Evolutionary conservation across 2,329 filamentous ascomycete species (phyloP), one percentile per base, ranked within the genome.

Genomic region (Penicillium sp.): DNA sequence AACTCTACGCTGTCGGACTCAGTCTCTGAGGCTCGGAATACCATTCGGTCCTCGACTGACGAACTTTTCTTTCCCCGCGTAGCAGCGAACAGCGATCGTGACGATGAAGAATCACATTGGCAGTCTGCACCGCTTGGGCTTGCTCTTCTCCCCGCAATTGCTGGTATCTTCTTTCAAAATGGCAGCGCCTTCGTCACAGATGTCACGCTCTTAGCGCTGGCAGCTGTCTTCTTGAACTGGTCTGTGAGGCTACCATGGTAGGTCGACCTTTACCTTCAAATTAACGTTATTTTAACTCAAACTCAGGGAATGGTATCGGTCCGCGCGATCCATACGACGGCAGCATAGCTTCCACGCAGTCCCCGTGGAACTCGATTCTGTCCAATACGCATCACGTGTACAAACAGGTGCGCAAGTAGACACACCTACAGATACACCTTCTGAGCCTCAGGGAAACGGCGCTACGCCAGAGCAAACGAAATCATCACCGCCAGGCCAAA

Each of bases 171-270:
- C 60, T 96, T 97, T 74, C 86, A 91, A 64, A 91, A 96, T 79
- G 94, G 94, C 13, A 90, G 89, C 69, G 86, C 90, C 0, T 84
- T 97, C 64, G 87, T 93, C 58, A 97, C 93, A 0, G 94, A 98
- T 76, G 79, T 96, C 30, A 90, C 95, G 69, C 82, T 98, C 38
- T 79, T 98, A 35, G 88, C 86, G 3, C 78, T 98, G 64, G 91
- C 91, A 2, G 91, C 90, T 5, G 85, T 97, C 49, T 96, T 97
- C 71, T 82, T 98, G 64, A 93, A 97, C 74, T 97, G 93, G 92
- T 93, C 91, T 53, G 90, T 97, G 48, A 90, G 92, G 60, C 83
- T 95, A 67, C 94, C 94, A 69, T 98, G 94, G 93, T 93, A 81
- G 74, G 85, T 69, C 48, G 56, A 54, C 47, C 58, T 62, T 56